These are phyloP conservation scores for Onygena corvina DNA, from an alignment of 2,329 filamentous ascomycete species.

Conservation along the genomic window DNA sequence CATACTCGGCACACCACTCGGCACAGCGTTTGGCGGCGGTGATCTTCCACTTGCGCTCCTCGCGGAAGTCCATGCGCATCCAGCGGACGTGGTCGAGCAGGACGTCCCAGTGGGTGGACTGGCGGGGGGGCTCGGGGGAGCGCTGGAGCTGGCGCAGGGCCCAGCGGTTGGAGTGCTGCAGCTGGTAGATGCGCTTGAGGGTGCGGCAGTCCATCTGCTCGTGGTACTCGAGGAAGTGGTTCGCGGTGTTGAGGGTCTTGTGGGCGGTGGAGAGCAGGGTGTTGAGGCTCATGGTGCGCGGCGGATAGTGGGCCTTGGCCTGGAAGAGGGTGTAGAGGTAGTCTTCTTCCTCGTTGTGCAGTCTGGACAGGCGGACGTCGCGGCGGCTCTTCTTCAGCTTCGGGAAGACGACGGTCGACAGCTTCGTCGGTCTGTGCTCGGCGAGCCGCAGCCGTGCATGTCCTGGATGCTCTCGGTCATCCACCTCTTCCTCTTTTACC, in stretches of 20 bases:
- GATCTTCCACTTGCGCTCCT: slow-evolving; percentile 90
- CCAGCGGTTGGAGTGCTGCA: slow-evolving; percentile 89
- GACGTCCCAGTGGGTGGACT: slow-evolving; percentile 71
- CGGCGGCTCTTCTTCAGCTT: slow-evolving; percentile 50
- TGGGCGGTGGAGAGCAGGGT: slow-evolving; percentile 69
- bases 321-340: slow-evolving; percentile 55
- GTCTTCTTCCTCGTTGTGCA: slow-evolving; percentile 40
- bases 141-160: slow-evolving; percentile 80
- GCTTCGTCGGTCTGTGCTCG: slow-evolving; percentile 49
- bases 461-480: no score
- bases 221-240: slow-evolving; percentile 69
- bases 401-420: slow-evolving; percentile 67
- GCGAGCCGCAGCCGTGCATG: no score
- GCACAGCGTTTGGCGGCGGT: slow-evolving; percentile 69
- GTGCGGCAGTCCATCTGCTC: slow-evolving; percentile 83
- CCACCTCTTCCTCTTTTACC: no score
- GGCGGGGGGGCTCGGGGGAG: slow-evolving; percentile 65
- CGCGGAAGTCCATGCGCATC: slow-evolving; percentile 93
- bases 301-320: slow-evolving; percentile 45
- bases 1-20: slow-evolving; percentile 72
- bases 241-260: slow-evolving; percentile 78
- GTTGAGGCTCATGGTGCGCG: slow-evolving; percentile 44
- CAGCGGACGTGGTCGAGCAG: slow-evolving; percentile 86
- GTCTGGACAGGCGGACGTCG: not conserved
- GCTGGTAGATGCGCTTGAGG: slow-evolving; percentile 70